phyloP scores from a whole-genome alignment of 2,329 filamentous ascomycete genomes.

The Apiospora marii region DNA sequence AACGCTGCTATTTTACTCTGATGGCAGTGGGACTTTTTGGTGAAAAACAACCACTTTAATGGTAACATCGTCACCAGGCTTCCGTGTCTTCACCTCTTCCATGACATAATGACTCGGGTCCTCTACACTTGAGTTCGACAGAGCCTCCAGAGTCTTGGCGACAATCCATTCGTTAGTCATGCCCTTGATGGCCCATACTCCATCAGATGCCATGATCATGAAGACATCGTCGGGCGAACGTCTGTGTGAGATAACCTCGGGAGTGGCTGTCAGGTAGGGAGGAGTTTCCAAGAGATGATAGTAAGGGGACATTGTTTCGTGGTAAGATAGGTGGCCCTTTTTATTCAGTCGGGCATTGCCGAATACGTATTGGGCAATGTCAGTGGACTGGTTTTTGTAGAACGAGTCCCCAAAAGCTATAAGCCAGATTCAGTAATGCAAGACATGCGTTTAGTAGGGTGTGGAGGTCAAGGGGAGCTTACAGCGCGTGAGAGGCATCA shows the following conservation, averaged over 20 bases:
- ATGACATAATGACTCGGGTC: constrained; percentile 5
- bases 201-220: constrained; percentile 11
- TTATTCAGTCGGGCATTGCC: background rate
- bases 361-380: constrained; percentile 2
- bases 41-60: background rate
- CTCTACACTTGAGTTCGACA: constrained; percentile 4
- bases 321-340: background rate
- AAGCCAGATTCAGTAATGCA: background rate
- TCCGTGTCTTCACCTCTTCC: background rate
- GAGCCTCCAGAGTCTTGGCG: background rate
- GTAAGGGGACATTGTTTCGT: constrained; percentile 17
- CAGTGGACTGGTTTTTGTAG: background rate
- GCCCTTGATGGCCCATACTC: background rate
- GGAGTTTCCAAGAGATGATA: constrained; percentile 5
- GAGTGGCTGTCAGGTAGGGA: constrained; percentile 6
- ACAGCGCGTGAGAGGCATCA: constrained; percentile 14
- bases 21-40: background rate
- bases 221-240: background rate
- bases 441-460: background rate
- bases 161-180: constrained; percentile 4
- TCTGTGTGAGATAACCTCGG: background rate
- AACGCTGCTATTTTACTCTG: background rate
- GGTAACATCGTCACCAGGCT: constrained; percentile 4
- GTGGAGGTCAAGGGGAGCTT: background rate
- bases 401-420: constrained; percentile 4